Evolutionary conservation across 768 basidiomycete species (phyloP).

Genomic region (Trametes cingulata): DNA sequence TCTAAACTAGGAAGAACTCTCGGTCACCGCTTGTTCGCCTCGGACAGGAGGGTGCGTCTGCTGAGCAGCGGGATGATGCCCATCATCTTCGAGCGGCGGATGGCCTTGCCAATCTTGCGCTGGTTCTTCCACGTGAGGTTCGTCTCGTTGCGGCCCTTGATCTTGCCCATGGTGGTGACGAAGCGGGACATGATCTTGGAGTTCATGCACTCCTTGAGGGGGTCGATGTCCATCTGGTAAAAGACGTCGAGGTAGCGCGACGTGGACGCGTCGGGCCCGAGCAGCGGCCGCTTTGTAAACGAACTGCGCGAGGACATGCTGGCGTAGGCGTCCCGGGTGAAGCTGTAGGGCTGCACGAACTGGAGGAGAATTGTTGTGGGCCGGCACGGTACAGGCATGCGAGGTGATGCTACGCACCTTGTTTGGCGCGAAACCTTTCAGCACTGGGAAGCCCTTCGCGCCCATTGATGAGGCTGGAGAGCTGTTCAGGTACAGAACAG

Average conservation of each 20-base stretch:
- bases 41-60: conserved; percentile 10
- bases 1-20: neutral
- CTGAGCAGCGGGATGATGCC: conserved; percentile 66
- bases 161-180: conserved; percentile 79
- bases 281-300: conserved; percentile 35
- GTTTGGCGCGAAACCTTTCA: conserved; percentile 26
- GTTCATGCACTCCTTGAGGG: conserved; percentile 68
- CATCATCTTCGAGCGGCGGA: conserved; percentile 89
- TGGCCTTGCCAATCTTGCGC: conserved; percentile 77
- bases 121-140: conserved; percentile 78
- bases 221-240: conserved; percentile 70
- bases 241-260: conserved; percentile 68
- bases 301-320: neutral
- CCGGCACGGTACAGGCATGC: conserved; percentile 16
- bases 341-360: conserved; percentile 51
- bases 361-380: conserved; percentile 22
- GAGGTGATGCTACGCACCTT: conserved; percentile 19
- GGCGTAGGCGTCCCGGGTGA: conserved; percentile 36
- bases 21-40: neutral
- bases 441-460: conserved; percentile 2
- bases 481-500: too few species aligned
- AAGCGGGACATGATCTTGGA: conserved; percentile 55
- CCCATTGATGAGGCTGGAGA: neutral
- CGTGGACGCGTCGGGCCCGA: conserved; percentile 57
- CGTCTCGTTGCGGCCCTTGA: conserved; percentile 67